These are phyloP conservation scores for Botrytis paeoniae DNA, from an alignment of 2,329 filamentous ascomycete genomes.

Conservation along the genomic window DNA sequence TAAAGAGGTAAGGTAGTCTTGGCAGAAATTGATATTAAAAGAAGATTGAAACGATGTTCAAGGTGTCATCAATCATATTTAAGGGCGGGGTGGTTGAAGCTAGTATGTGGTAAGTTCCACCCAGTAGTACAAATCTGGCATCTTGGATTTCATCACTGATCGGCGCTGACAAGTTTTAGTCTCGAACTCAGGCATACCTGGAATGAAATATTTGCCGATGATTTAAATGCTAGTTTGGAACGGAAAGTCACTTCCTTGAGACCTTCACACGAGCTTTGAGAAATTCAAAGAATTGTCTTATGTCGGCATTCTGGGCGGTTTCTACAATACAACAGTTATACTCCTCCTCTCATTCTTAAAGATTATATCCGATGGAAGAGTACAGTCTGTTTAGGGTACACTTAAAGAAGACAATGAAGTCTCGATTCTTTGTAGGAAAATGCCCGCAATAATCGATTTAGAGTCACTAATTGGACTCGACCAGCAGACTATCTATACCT, in stretches of 20 bases:
- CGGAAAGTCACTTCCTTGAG: background rate
- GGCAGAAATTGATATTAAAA: background rate
- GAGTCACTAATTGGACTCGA: background rate
- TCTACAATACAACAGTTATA: background rate
- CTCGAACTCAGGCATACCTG: background rate
- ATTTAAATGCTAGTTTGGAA: rapidly evolving
- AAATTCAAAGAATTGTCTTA: background rate
- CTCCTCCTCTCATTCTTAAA: too few relatives aligned
- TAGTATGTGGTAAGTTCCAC: background rate
- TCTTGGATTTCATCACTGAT: background rate
- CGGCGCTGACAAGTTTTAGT: background rate
- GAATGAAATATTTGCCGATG: background rate
- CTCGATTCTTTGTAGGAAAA: too few relatives aligned
- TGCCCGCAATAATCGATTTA: too few relatives aligned
- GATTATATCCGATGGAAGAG: too few relatives aligned
- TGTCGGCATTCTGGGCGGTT: background rate
- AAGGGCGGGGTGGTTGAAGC: background rate
- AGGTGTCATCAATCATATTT: background rate
- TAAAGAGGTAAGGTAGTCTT: background rate
- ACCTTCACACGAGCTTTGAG: background rate
- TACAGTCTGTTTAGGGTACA: too few relatives aligned
- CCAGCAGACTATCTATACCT: background rate
- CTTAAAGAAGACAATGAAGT: too few relatives aligned
- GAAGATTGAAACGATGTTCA: background rate
- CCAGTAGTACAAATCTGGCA: background rate